Conservation (phyloP, 176 grass and related monocot genomes). For the Oropetium thomaeum region DNA sequence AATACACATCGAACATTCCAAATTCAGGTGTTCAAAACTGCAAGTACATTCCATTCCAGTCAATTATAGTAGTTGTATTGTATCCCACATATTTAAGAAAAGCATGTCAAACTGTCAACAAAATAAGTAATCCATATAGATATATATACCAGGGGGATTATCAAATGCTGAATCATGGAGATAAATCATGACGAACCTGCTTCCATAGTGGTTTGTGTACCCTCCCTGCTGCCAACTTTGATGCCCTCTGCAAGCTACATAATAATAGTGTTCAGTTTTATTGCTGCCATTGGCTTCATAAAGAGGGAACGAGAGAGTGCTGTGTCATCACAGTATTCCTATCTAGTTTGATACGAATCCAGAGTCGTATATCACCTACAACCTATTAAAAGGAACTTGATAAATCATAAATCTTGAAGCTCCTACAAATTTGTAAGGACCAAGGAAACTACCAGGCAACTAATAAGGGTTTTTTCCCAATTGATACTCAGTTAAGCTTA, state of each 20-base stretch:
- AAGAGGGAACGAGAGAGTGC: not conserved
- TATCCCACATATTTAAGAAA: not conserved
- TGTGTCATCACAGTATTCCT: not conserved
- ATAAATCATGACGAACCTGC: slow-evolving; percentile 54
- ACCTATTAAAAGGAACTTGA: not conserved
- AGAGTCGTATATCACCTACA: not conserved
- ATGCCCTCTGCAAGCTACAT: slow-evolving; percentile 87
- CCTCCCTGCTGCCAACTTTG: slow-evolving; percentile 67
- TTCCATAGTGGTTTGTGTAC: slow-evolving; percentile 91
- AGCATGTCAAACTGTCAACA: not conserved
- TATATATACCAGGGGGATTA: not conserved
- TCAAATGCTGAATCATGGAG: not conserved
- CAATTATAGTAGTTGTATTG: slow-evolving; percentile 2
- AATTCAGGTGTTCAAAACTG: not conserved
- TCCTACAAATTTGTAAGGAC: slow-evolving; percentile 18
- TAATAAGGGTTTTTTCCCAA: not conserved
- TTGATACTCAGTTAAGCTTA: not conserved
- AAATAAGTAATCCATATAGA: slow-evolving; percentile 14
- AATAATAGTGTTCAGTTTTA: slow-evolving; percentile 5
- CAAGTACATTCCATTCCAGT: not conserved
- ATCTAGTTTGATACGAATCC: not conserved
- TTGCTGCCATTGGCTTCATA: not conserved
- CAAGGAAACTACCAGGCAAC: not conserved
- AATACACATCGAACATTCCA: not conserved
- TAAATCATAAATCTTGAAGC: not conserved